These are phyloP conservation scores for Erythrobasidium hasegawianum DNA, from an alignment of 1,284 basidiomycete genomes.

Conservation along the genomic window DNA sequence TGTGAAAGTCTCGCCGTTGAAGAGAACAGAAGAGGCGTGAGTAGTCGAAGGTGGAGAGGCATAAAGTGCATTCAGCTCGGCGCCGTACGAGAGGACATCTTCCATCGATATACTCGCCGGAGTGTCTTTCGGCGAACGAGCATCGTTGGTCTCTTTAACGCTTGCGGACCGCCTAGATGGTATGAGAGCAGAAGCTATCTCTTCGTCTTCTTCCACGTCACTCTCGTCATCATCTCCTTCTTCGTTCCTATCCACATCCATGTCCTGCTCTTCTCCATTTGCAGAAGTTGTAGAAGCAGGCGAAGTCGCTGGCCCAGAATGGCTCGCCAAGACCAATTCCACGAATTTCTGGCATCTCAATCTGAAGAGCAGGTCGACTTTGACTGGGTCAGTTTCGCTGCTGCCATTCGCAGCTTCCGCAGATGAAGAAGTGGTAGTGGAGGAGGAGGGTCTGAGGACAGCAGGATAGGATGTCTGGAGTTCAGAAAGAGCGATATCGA, in stretches of 20 bases:
- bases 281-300: background rate
- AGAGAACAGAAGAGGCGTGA: slow-evolving; percentile 46
- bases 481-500: slow-evolving; percentile 63
- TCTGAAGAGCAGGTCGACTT: slow-evolving; percentile 57
- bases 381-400: too few relatives aligned
- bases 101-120: background rate
- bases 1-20: slow-evolving; percentile 55
- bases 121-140: background rate
- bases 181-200: slow-evolving; percentile 25
- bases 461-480: slow-evolving; percentile 58
- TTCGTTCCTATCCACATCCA: slow-evolving; percentile 53
- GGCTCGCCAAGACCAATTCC: slow-evolving; percentile 60
- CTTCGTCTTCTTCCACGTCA: slow-evolving; percentile 37
- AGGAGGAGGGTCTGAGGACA: slow-evolving; percentile 57
- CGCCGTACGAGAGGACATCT: slow-evolving; percentile 23
- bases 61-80: slow-evolving; percentile 37
- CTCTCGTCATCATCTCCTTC: slow-evolving; percentile 43
- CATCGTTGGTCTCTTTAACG: background rate
- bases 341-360: slow-evolving; percentile 75
- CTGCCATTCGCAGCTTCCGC: too few relatives aligned
- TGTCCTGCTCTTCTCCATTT: background rate
- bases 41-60: slow-evolving; percentile 41
- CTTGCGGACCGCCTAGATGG: background rate
- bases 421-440: too few relatives aligned
- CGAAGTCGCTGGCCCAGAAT: background rate